These are phyloP conservation scores for Fraxinus ornus DNA, from an alignment of 305 asterid species.

Conservation along the genomic window DNA sequence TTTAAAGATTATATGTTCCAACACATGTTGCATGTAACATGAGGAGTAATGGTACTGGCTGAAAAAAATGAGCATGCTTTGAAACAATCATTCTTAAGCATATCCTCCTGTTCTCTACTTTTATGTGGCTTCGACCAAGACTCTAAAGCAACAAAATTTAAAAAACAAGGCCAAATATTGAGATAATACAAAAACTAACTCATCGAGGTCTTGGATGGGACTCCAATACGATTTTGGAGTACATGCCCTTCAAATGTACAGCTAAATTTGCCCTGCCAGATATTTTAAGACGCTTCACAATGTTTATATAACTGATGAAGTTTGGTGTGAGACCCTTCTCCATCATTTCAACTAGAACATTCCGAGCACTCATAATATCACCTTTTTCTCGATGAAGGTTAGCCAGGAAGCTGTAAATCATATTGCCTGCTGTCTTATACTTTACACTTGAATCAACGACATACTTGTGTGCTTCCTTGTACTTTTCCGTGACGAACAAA, in stretches of 20 bases:
- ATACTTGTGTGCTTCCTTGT: constrained; percentile 50
- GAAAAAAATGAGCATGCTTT: background rate
- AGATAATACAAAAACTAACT: constrained; percentile 13
- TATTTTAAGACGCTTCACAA: constrained; percentile 44
- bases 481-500: constrained; percentile 43
- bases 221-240: constrained; percentile 36
- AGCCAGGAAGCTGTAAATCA: constrained; percentile 61
- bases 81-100: background rate
- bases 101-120: constrained; percentile 9
- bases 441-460: constrained; percentile 44
- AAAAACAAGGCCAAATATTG: background rate
- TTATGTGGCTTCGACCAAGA: constrained; percentile 17
- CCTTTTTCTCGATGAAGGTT: constrained; percentile 55
- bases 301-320: constrained; percentile 38
- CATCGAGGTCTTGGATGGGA: constrained; percentile 25
- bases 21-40: background rate
- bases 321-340: constrained; percentile 67
- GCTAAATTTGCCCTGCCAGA: constrained; percentile 45
- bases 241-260: constrained; percentile 47
- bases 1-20: background rate
- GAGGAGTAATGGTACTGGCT: background rate
- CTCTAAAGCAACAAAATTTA: constrained; percentile 2
- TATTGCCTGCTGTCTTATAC: constrained; percentile 40
- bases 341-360: constrained; percentile 65
- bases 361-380: constrained; percentile 47